These are phyloP conservation scores for Phylloboletellus chloephorus DNA, from an alignment of 1,284 basidiomycete genomes.

Conservation along the genomic window DNA sequence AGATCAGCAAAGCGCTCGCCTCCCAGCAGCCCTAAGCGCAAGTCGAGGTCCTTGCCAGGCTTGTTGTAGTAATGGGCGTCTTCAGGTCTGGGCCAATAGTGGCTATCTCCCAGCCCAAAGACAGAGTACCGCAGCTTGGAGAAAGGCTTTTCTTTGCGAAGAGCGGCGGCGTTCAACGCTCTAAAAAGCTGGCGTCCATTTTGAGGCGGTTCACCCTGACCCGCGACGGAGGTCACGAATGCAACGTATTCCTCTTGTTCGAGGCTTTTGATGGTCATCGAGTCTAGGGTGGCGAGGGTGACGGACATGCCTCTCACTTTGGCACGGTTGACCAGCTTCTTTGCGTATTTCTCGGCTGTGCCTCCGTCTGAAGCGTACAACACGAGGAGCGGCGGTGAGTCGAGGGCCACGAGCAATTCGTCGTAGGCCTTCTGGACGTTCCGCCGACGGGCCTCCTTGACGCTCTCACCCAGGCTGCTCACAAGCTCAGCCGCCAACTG, in stretches of 20 bases:
- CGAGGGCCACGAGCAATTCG: conserved; percentile 78
- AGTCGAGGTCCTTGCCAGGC: conserved; percentile 87
- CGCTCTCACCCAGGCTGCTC: conserved; percentile 75
- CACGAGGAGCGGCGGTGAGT: conserved; percentile 85
- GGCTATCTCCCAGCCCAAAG: conserved; percentile 96
- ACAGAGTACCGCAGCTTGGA: conserved; percentile 72
- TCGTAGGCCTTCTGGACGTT: conserved; percentile 86
- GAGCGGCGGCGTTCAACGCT: conserved; percentile 66
- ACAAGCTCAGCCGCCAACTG: conserved; percentile 82
- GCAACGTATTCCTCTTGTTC: conserved; percentile 78
- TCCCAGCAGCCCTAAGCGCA: conserved; percentile 71
- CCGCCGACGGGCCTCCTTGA: conserved; percentile 79
- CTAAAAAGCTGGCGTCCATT: conserved; percentile 93
- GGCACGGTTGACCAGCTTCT: conserved; percentile 79
- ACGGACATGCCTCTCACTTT: conserved; percentile 82
- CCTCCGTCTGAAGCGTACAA: conserved; percentile 95
- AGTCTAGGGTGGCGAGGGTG: conserved; percentile 70
- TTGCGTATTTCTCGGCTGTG: conserved; percentile 92
- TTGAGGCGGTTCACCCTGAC: conserved; percentile 96
- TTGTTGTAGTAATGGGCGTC: conserved; percentile 99
- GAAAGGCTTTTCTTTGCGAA: conserved; percentile 52
- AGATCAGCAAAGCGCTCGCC: conserved; percentile 67
- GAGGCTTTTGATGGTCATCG: conserved; percentile 70
- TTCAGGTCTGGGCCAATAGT: conserved; percentile 98
- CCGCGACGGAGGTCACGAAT: conserved; percentile 94